Base-by-base conservation (phyloP, 2,329 filamentous ascomycete species). In the Dactylellina sp. region DNA sequence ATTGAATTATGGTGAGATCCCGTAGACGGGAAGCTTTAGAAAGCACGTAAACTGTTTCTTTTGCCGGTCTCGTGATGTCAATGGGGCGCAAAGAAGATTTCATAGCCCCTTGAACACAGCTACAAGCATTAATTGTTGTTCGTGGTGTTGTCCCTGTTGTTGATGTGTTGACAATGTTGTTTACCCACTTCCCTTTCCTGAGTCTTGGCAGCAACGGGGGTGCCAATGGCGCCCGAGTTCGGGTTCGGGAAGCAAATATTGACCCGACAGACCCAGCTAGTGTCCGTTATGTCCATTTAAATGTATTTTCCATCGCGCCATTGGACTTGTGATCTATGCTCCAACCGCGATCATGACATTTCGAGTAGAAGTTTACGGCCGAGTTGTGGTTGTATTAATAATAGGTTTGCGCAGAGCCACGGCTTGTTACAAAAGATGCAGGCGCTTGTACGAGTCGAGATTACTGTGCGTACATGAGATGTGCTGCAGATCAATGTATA, bases 191-290 rank as follows among this genome's bases (percentile, higher is more conserved):
- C 49, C 64, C 11, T 24, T 55, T 47, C 16, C n/a, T 20, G 12
- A 37, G n/a, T 46, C 64, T 70, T 70, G 64, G 64, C 64, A 32
- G 55, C 64, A 61, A 66, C 62, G 46, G 46, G 46, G 20, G 12
- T 32, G 18, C 9, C 5, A 7, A 6, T 12, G 28, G 28, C 28
- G 4, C 9, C 28, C 28, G 28, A 5, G 28, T 4, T 42, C 39
- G 11, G 39, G 39, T 42, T 42, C 39, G 39, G 12, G 14, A 14
- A 18, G 12, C 39, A 18, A 42, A 42, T 18, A 42, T 18, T 14
- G 39, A 18, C 39, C 39, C 14, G 35, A 6, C 6, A 37, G 35
- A 6, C 14, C 35, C 35, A 7, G 35, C 35, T 7, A 37, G 35
- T 14, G 6, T 14, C 35, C 14, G 35, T 14, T 7, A 37, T 46